phyloP scores from a whole-genome alignment of 2,329 filamentous ascomycete species.

The Fusarium pseudonygamai region DNA sequence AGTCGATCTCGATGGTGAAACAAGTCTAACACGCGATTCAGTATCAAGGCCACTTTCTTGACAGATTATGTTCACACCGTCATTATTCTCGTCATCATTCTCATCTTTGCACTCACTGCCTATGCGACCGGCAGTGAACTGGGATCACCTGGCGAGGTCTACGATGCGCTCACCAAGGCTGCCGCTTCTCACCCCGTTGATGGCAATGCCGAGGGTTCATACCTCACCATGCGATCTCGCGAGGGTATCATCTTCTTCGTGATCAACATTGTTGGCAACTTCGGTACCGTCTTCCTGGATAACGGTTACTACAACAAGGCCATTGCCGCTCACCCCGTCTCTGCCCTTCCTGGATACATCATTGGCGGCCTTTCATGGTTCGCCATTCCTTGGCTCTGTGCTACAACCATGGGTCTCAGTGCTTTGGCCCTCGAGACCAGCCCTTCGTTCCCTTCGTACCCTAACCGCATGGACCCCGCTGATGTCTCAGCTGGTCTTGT shows the following conservation, averaged over 20 bases:
- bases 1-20: rapidly evolving
- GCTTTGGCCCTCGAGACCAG: conserved; percentile 77
- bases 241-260: conserved; percentile 91
- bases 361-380: conserved; percentile 91
- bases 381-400: conserved; percentile 89
- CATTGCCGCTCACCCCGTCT: conserved; percentile 85
- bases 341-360: conserved; percentile 89
- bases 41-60: conserved; percentile 87
- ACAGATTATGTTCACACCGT: conserved; percentile 87
- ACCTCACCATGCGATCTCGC: conserved; percentile 78
- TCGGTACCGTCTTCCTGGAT: conserved; percentile 85
- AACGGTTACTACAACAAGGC: conserved; percentile 94
- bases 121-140: conserved; percentile 79
- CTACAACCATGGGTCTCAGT: conserved; percentile 87
- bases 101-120: conserved; percentile 83
- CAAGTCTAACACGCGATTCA: neutral
- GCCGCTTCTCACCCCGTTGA: conserved; percentile 76
- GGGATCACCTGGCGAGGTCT: conserved; percentile 80
- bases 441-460: conserved; percentile 54
- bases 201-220: conserved; percentile 83
- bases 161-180: conserved; percentile 78
- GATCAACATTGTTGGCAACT: conserved; percentile 87
- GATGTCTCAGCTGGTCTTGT: conserved; percentile 87
- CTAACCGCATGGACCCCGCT: conserved; percentile 52
- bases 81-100: conserved; percentile 84